Evolutionary conservation across 371 early-diverging fungal genomes (phyloP).

Genomic region (Apophysomyces trapeziformis): DNA sequence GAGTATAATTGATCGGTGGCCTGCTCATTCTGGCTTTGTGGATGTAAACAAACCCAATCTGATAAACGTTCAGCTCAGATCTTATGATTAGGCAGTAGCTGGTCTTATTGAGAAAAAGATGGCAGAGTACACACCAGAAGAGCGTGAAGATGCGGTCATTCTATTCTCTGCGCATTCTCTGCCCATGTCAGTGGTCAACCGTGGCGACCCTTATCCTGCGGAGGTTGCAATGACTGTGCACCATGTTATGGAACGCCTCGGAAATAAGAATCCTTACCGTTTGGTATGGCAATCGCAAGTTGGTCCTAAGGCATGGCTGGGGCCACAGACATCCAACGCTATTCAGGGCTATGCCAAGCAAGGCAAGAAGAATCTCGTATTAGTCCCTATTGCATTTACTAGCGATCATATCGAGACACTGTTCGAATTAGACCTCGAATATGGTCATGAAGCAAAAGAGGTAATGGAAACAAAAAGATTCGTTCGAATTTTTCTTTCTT

Average conservation of each 20-base stretch:
- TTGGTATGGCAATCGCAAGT: constrained; percentile 97
- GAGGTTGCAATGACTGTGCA: constrained; percentile 95
- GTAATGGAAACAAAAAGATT: constrained; percentile 30
- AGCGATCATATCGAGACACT: constrained; percentile 97
- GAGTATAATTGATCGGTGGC: constrained; percentile 96
- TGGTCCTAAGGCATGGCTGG: constrained; percentile 94
- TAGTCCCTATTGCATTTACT: constrained; percentile 95
- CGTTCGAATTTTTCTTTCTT: background rate
- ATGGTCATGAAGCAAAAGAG: constrained; percentile 85
- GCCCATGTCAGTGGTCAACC: constrained; percentile 91
- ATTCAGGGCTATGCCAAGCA: constrained; percentile 76
- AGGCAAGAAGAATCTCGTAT: constrained; percentile 78
- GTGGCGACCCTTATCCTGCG: constrained; percentile 88
- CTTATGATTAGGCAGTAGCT: constrained; percentile 61
- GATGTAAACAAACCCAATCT: constrained; percentile 48
- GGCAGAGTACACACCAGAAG: constrained; percentile 64
- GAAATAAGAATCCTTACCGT: constrained; percentile 81
- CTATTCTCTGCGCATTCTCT: constrained; percentile 97
- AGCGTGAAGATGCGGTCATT: constrained; percentile 75
- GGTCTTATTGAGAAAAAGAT: constrained; percentile 75
- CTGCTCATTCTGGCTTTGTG: constrained; percentile 85
- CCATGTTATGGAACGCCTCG: constrained; percentile 78
- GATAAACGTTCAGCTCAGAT: background rate
- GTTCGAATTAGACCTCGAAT: constrained; percentile 94
- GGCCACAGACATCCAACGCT: constrained; percentile 87